These are phyloP conservation scores for Aspergillus candidus DNA, from an alignment of 2,329 filamentous ascomycete genomes.

Conservation along the genomic window DNA sequence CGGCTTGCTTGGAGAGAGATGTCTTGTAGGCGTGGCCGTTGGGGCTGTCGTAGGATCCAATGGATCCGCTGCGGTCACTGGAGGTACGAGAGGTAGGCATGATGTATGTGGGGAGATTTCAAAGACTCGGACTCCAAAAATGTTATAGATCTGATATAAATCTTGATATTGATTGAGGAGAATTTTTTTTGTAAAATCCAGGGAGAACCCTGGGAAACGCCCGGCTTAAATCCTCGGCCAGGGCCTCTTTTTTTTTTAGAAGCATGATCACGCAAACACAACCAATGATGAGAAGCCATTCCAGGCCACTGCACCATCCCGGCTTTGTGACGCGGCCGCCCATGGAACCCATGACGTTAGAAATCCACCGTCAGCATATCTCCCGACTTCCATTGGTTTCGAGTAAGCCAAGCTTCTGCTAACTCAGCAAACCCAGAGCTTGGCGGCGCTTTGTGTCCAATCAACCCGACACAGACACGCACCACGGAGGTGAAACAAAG, in stretches of 20 bases:
- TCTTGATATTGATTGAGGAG: too few species aligned
- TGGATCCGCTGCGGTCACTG: constrained; percentile 19
- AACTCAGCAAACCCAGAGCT: constrained; percentile 14
- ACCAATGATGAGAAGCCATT: constrained; percentile 6
- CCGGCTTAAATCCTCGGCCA: neutral
- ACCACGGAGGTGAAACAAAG: too few species aligned
- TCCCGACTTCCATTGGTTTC: constrained; percentile 2
- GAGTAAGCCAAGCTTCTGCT: constrained; percentile 15
- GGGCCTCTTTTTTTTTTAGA: constrained; percentile 5
- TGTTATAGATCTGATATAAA: neutral
- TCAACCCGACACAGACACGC: neutral
- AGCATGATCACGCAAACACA: constrained; percentile 7
- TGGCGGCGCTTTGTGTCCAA: constrained; percentile 6
- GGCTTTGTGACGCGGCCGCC: constrained; percentile 14
- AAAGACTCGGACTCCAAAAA: neutral
- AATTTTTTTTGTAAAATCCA: too few species aligned
- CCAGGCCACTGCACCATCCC: neutral
- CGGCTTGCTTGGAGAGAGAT: constrained; percentile 66
- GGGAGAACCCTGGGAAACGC: neutral
- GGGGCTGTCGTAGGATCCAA: constrained; percentile 18
- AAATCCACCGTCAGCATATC: neutral
- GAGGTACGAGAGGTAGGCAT: constrained; percentile 19
- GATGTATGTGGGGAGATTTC: neutral
- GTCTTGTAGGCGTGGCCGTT: constrained; percentile 13
- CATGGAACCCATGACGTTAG: constrained; percentile 2